phyloP scores from a whole-genome alignment of 306 rosid species.

The Senna tora region DNA sequence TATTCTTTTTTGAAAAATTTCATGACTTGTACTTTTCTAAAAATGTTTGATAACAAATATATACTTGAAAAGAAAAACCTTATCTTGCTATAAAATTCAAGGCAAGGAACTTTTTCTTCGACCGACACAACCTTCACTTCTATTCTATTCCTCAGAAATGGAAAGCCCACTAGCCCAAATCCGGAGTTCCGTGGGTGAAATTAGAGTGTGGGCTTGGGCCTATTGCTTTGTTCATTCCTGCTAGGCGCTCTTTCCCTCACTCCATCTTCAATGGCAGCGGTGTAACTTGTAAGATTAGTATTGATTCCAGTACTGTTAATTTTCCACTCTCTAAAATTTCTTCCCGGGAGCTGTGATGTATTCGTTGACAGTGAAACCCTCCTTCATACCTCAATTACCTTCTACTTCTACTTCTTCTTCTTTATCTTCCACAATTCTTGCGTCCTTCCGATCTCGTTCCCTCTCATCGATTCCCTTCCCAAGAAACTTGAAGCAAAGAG shows the following conservation, averaged over 20 bases:
- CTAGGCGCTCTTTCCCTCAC: not conserved
- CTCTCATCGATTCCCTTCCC: slow-evolving; percentile 34
- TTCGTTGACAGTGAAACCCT: slow-evolving; percentile 43
- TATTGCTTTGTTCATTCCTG: not conserved
- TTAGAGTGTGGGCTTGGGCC: too few relatives aligned
- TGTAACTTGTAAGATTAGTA: not conserved
- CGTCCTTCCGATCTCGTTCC: slow-evolving; percentile 33
- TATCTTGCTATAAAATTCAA: too few relatives aligned
- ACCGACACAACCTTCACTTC: too few relatives aligned
- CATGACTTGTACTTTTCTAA: too few relatives aligned
- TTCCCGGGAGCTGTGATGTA: slow-evolving; percentile 27
- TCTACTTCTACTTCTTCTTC: slow-evolving; percentile 34
- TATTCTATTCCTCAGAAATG: too few relatives aligned
- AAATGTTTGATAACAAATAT: too few relatives aligned
- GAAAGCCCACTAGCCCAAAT: too few relatives aligned
- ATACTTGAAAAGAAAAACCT: too few relatives aligned
- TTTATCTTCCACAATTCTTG: slow-evolving; percentile 27
- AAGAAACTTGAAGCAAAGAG: slow-evolving; percentile 35
- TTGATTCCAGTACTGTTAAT: not conserved
- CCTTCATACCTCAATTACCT: slow-evolving; percentile 36
- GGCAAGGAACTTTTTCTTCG: too few relatives aligned
- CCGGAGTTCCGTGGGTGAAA: too few relatives aligned
- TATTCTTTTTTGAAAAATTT: too few relatives aligned
- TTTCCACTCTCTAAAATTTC: not conserved
- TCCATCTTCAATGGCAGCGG: not conserved